These are phyloP conservation scores for Ustilago sp. DNA, from an alignment of 1,284 basidiomycete genomes.

Conservation along the genomic window DNA sequence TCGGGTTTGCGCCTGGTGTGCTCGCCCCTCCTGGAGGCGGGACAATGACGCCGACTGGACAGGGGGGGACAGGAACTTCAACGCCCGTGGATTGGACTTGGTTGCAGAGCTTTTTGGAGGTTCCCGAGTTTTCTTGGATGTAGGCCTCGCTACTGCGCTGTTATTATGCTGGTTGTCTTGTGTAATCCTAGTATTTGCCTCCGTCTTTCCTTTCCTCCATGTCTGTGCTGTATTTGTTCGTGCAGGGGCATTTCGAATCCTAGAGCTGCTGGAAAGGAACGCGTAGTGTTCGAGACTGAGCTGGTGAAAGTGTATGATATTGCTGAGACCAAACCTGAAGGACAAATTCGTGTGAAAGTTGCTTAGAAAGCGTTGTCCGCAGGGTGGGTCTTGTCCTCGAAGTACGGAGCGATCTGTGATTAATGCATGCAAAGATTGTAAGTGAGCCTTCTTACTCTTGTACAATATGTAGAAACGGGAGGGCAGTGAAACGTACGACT, in stretches of 20 bases:
- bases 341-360: constrained; percentile 3
- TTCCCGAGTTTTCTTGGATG: constrained; percentile 54
- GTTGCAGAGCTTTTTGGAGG: constrained; percentile 53
- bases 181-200: neutral
- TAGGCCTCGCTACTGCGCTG: neutral
- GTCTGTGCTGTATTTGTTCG: neutral
- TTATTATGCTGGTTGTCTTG: neutral
- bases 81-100: constrained; percentile 53
- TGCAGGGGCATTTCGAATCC: too few species aligned
- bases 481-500: constrained; percentile 21
- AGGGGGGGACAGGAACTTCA: constrained; percentile 28
- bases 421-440: neutral
- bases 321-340: constrained; percentile 2
- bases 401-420: constrained; percentile 48
- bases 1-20: constrained; percentile 19
- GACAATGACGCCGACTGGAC: constrained; percentile 20
- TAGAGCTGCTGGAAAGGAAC: too few species aligned
- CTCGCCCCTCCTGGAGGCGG: constrained; percentile 10
- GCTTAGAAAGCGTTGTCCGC: constrained; percentile 53
- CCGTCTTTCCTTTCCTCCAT: neutral
- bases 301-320: constrained; percentile 8
- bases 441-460: neutral
- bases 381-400: constrained; percentile 54
- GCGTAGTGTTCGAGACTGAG: neutral
- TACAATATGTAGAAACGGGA: neutral